phyloP scores from a whole-genome alignment of 1,284 basidiomycete genomes.

The Trametes polyzona region DNA sequence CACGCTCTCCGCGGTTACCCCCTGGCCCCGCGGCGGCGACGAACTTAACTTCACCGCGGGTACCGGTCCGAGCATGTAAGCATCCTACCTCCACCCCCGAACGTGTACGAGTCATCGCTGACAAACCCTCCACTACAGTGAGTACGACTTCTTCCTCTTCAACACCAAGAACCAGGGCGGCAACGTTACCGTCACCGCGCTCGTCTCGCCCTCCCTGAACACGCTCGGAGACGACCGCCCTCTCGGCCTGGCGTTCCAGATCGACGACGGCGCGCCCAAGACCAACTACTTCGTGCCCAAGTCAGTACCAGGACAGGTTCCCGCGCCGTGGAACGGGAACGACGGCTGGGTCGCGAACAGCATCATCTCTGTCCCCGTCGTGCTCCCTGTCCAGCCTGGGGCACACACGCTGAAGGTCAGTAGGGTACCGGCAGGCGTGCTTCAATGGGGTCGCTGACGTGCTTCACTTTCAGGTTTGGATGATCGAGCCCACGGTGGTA shows the following conservation, averaged over 20 bases:
- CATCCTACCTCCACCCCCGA: not conserved
- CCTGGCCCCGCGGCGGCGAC: slow-evolving; percentile 60
- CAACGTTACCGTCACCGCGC: slow-evolving; percentile 50
- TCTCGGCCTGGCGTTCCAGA: slow-evolving; percentile 57
- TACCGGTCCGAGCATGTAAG: slow-evolving; percentile 61
- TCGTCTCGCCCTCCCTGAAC: slow-evolving; percentile 67
- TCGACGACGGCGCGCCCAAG: slow-evolving; percentile 51
- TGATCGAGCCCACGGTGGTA: slow-evolving; percentile 64
- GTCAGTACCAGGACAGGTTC: slow-evolving; percentile 52
- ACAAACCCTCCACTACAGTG: slow-evolving; percentile 8
- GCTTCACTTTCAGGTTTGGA: slow-evolving; percentile 46
- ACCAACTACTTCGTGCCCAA: slow-evolving; percentile 57
- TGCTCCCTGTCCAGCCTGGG: slow-evolving; percentile 49
- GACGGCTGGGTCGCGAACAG: slow-evolving; percentile 61
- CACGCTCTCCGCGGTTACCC: slow-evolving; percentile 63
- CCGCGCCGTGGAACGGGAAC: slow-evolving; percentile 50
- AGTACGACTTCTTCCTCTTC: slow-evolving; percentile 71
- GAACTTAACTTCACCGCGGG: slow-evolving; percentile 63
- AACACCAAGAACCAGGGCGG: slow-evolving; percentile 49
- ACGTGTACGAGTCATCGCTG: not conserved
- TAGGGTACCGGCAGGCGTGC: not conserved
- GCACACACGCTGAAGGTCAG: slow-evolving; percentile 61
- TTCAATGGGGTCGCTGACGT: not conserved
- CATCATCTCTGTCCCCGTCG: slow-evolving; percentile 41
- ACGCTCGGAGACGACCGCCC: slow-evolving; percentile 54